Conservation (phyloP, 805 yeast species). For the Saturnispora ahearnii region DNA sequence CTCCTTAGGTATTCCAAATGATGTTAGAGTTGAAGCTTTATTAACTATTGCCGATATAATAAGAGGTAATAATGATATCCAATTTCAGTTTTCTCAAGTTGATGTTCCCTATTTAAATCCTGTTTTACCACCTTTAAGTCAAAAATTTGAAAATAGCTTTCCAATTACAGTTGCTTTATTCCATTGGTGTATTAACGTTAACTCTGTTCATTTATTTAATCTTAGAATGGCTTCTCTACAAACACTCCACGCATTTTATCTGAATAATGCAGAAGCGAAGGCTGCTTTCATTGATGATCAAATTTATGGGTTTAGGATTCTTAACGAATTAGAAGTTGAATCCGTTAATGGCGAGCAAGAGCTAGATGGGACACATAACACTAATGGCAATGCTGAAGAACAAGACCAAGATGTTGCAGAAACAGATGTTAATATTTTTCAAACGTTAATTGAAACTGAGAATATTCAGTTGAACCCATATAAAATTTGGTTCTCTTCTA, state of each 20-base stretch:
- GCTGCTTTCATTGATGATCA: slow-evolving; percentile 60
- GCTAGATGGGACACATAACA: neutral
- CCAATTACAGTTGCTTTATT: slow-evolving; percentile 71
- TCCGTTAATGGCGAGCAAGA: slow-evolving; percentile 1
- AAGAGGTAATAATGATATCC: slow-evolving; percentile 55
- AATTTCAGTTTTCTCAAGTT: slow-evolving; percentile 61
- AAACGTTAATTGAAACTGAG: slow-evolving; percentile 68
- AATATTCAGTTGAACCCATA: slow-evolving; percentile 75
- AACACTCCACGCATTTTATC: slow-evolving; percentile 60
- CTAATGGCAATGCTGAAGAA: neutral
- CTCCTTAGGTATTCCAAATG: slow-evolving; percentile 51
- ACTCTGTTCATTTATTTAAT: slow-evolving; percentile 79
- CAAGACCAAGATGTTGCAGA: neutral
- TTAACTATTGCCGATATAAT: slow-evolving; percentile 73
- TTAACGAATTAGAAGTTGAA: slow-evolving; percentile 16
- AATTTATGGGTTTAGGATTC: slow-evolving; percentile 33
- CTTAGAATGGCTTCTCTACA: slow-evolving; percentile 64
- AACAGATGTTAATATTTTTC: slow-evolving; percentile 51
- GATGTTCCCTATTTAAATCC: slow-evolving; percentile 94
- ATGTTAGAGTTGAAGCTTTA: slow-evolving; percentile 59
- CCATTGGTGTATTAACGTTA: slow-evolving; percentile 72
- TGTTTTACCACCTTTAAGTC: slow-evolving; percentile 24
- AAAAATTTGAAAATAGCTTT: slow-evolving; percentile 31
- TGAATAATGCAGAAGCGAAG: slow-evolving; percentile 54
- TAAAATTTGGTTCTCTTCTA: slow-evolving; percentile 73